phyloP scores from a whole-genome alignment of 2,329 filamentous ascomycete genomes.

The Corniculantispora saksenae region DNA sequence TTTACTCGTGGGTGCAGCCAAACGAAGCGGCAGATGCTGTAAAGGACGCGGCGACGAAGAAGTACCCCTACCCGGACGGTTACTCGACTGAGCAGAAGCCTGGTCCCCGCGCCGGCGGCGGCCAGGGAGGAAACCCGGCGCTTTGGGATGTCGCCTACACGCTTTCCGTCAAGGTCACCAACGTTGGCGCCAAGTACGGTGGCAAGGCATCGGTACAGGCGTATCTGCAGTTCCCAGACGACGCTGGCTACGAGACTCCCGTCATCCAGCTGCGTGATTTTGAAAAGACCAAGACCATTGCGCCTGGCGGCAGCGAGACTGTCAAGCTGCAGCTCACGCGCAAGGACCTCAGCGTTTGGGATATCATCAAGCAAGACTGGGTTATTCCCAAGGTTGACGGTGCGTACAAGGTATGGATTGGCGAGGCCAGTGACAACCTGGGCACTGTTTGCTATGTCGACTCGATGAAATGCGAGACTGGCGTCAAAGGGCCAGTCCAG shows the following conservation, averaged over 20 bases:
- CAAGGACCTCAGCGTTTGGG: slow-evolving; percentile 74
- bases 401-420: slow-evolving; percentile 41
- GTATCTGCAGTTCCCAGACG: slow-evolving; percentile 46
- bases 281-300: slow-evolving; percentile 61
- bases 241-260: slow-evolving; percentile 59
- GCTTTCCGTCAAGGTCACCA: slow-evolving; percentile 50
- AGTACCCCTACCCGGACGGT: slow-evolving; percentile 65
- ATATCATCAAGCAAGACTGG: slow-evolving; percentile 69
- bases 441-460: slow-evolving; percentile 32
- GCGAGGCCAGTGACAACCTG: slow-evolving; percentile 39
- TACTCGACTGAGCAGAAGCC: slow-evolving; percentile 55
- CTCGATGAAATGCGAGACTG: slow-evolving; percentile 31
- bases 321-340: slow-evolving; percentile 63
- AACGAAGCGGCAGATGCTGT: slow-evolving; percentile 43
- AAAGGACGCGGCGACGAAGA: slow-evolving; percentile 33
- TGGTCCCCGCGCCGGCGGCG: slow-evolving; percentile 64
- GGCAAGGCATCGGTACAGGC: slow-evolving; percentile 51
- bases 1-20: slow-evolving; percentile 66
- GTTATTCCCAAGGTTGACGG: slow-evolving; percentile 44
- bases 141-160: slow-evolving; percentile 55
- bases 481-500: slow-evolving; percentile 17
- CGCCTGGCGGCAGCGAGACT: slow-evolving; percentile 51
- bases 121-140: slow-evolving; percentile 67
- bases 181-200: slow-evolving; percentile 46
- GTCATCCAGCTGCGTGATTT: slow-evolving; percentile 70